Evolutionary conservation across 129 eudicot species (phyloP).

Genomic region (Rutidosis leptorrhynchoides): DNA sequence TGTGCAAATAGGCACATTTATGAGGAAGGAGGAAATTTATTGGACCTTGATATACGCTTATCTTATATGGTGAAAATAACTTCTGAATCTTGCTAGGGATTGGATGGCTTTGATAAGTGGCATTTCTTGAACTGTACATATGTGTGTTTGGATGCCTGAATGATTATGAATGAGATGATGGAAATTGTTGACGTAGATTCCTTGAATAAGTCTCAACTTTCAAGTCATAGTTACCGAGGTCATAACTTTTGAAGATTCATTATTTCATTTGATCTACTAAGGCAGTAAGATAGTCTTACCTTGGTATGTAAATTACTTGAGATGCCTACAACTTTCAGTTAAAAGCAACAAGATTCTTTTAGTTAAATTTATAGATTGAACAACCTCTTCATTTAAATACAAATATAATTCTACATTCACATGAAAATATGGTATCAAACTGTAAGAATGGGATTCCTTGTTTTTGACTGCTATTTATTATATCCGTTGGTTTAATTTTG

Average conservation of each 20-base stretch:
- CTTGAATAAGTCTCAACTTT: not conserved
- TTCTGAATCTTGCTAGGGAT: conserved; percentile 2
- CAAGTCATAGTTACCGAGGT: not conserved
- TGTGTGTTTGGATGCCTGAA: not conserved
- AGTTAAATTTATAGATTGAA: not conserved
- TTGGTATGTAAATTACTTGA: not conserved
- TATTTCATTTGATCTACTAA: not conserved
- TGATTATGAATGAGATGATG: not conserved
- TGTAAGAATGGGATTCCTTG: not conserved
- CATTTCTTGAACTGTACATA: not conserved
- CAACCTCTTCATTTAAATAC: not conserved
- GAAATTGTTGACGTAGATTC: not conserved
- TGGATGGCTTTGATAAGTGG: not conserved
- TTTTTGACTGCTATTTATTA: not conserved
- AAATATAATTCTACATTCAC: not conserved
- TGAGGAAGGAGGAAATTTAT: not conserved
- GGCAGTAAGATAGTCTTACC: conserved; percentile 4
- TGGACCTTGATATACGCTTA: not conserved
- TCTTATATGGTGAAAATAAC: not conserved
- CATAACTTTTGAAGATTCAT: not conserved
- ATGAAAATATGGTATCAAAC: not conserved
- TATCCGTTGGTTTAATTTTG: not conserved
- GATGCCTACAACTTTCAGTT: not conserved
- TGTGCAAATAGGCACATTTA: not conserved
- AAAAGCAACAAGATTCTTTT: not conserved